These are phyloP conservation scores for Rhodotorula paludigena DNA, from an alignment of 768 basidiomycete species.

Conservation along the genomic window DNA sequence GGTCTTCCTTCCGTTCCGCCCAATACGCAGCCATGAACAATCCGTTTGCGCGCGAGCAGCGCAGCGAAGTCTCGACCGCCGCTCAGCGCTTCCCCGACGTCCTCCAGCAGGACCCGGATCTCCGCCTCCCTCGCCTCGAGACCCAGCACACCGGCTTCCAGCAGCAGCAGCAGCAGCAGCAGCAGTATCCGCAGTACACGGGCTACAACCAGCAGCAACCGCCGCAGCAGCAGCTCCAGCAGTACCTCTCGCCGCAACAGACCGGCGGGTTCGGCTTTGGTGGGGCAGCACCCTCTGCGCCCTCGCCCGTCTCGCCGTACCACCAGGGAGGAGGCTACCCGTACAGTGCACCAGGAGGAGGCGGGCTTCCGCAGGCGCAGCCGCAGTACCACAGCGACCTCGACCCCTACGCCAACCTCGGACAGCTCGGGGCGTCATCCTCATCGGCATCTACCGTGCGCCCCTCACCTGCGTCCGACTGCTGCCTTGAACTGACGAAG, in stretches of 20 bases:
- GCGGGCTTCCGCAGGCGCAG: background rate
- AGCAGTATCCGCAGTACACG: slow-evolving; percentile 8
- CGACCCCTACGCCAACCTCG: slow-evolving; percentile 29
- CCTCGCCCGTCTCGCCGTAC: background rate
- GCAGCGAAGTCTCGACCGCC: slow-evolving; percentile 2
- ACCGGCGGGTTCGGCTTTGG: background rate
- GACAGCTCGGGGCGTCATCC: background rate
- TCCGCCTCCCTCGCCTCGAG: background rate
- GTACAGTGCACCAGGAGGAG: background rate
- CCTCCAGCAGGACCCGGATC: slow-evolving; percentile 1
- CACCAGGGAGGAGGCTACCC: background rate
- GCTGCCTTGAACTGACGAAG: background rate
- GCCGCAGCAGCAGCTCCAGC: slow-evolving; percentile 4
- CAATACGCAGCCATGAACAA: slow-evolving; percentile 27
- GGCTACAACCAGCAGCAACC: slow-evolving; percentile 4
- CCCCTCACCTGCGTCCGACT: too few relatives aligned
- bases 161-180: background rate
- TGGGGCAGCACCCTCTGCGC: background rate
- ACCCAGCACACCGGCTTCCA: background rate
- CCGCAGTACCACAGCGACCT: slow-evolving; percentile 3
- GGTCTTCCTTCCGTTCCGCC: too few relatives aligned
- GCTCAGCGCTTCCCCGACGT: slow-evolving; percentile 29
- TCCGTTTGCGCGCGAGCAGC: slow-evolving; percentile 9
- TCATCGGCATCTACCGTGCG: too few relatives aligned
- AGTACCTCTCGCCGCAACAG: slow-evolving; percentile 4